Percentiles rank a stretch among this genome's conserved stretches.
phyloP scores from a whole-genome alignment of 352 stramenopile genomes.

The Phytophthora citricola region DNA sequence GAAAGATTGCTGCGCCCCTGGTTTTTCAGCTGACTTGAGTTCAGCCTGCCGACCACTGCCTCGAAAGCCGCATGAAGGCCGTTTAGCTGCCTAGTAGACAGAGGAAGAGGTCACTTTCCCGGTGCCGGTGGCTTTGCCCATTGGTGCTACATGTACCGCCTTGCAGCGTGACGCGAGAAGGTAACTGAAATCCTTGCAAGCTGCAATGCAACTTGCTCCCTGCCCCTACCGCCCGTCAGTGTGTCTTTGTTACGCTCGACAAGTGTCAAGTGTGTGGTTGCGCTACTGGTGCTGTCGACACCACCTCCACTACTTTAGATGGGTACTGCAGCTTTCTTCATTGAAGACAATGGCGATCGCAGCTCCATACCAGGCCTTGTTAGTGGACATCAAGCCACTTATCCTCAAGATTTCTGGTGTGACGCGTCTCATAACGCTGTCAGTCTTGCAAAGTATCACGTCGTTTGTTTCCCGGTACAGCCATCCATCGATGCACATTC shows the following conservation, averaged over 20 bases:
- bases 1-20: neutral
- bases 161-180: too few species aligned
- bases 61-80: conserved; percentile 1
- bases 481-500: conserved; percentile 1
- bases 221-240: conserved; percentile 1
- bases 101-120: neutral
- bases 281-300: neutral
- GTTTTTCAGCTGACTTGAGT: conserved; percentile 17
- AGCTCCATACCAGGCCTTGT: neutral
- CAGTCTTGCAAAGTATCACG: conserved; percentile 2
- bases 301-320: neutral
- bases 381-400: conserved; percentile 12
- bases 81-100: too few species aligned
- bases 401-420: conserved; percentile 15
- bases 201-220: too few species aligned
- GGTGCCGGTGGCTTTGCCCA: neutral
- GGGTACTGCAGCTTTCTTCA: conserved; percentile 8
- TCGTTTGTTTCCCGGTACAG: too few species aligned
- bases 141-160: too few species aligned
- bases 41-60: neutral
- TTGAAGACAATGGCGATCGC: conserved; percentile 22
- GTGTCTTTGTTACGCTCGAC: conserved; percentile 22
- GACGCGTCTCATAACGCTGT: conserved; percentile 7
- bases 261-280: conserved; percentile 7
- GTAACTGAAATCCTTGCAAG: too few species aligned